Conservation (phyloP, 257 asterid species). For the Solanum bulbocastanum region DNA sequence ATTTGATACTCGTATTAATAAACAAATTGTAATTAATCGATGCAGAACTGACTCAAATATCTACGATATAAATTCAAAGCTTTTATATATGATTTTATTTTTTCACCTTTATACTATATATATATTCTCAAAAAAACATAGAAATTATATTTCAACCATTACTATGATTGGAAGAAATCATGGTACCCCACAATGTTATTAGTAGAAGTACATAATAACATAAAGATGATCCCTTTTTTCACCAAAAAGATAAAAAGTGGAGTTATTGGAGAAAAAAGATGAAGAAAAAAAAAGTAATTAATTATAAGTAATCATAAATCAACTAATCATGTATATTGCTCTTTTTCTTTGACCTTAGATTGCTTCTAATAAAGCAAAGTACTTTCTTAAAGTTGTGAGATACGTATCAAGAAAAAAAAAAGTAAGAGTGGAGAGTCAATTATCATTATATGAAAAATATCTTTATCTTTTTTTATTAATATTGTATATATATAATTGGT, state of each 20-base stretch:
- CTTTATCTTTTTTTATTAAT: neutral
- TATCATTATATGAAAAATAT: neutral
- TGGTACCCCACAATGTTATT: neutral
- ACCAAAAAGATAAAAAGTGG: neutral
- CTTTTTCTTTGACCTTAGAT: neutral
- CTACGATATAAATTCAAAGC: neutral
- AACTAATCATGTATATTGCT: neutral
- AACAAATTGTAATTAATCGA: neutral
- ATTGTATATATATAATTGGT: neutral
- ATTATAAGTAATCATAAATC: neutral
- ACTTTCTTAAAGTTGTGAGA: neutral
- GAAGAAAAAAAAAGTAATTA: neutral
- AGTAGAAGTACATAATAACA: neutral
- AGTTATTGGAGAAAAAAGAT: neutral
- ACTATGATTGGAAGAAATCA: neutral
- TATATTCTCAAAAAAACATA: neutral
- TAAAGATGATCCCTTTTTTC: neutral
- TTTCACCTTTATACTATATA: neutral
- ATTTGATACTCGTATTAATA: accelerated
- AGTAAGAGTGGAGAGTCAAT: neutral
- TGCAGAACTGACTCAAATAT: neutral
- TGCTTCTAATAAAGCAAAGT: neutral
- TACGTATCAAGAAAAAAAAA: neutral
- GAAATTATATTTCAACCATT: neutral
- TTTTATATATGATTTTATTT: neutral